phyloP scores from a whole-genome alignment of 2,329 filamentous ascomycete genomes.

The Raffaelea deltoideospora region DNA sequence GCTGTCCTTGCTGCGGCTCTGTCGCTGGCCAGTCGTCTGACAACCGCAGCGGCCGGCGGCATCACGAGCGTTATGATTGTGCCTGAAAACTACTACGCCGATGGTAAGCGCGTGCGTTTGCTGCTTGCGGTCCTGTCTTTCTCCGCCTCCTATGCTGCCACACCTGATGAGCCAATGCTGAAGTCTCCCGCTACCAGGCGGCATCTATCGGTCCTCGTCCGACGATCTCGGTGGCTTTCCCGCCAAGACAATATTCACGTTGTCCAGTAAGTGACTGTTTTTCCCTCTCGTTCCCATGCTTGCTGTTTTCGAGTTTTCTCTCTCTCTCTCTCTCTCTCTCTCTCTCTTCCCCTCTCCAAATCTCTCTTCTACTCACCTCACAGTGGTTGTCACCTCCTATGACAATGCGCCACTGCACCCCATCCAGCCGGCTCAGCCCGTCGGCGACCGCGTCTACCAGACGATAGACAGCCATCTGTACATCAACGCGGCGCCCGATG shows the following conservation, averaged over 20 bases:
- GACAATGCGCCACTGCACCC: constrained; percentile 1
- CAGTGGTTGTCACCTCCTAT: constrained; percentile 5
- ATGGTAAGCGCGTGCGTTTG: background rate
- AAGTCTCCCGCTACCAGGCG: background rate
- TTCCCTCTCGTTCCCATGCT: background rate
- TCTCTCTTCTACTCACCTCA: background rate
- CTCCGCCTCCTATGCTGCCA: background rate
- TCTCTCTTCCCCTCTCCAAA: background rate
- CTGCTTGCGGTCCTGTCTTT: background rate
- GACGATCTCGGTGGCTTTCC: constrained; percentile 2
- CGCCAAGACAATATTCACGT: constrained; percentile 1
- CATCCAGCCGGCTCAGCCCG: constrained; percentile 1
- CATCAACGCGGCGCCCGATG: constrained; percentile 5
- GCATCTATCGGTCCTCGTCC: constrained; percentile 4
- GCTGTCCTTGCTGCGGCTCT: background rate
- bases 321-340: background rate
- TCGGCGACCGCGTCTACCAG: constrained; percentile 3
- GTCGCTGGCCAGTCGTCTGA: background rate
- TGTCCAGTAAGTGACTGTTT: constrained; percentile 6
- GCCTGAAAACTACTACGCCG: background rate
- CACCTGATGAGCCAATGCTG: background rate
- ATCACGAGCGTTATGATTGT: background rate
- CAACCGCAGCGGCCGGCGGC: no score
- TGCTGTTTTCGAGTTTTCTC: background rate
- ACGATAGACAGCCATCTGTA: constrained; percentile 3